Evolutionary conservation across 148 eudicot species (phyloP), one percentile per base, ranked within the genome.

Genomic region (Persicaria maculosa): DNA sequence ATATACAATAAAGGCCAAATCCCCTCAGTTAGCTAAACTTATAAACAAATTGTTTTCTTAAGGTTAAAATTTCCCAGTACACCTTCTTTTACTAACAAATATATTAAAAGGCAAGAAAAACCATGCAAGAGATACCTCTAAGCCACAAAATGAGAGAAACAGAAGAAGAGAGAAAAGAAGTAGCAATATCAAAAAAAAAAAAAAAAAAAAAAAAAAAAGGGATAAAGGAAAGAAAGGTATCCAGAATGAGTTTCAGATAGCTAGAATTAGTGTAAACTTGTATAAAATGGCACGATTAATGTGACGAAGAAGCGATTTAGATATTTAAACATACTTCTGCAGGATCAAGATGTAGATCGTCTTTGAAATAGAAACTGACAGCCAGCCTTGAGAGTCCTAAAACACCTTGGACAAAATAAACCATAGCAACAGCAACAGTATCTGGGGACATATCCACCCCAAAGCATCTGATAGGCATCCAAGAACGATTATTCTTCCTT

Each of bases 381-480:
- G 96, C 98, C 73, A 95, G 97, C 83, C 96, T 89, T 12, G 98
- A 50, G 5, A 95, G 96, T 62, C 97, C 98, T 77, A 95, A 89
- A 79, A 95, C 98, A 79, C 98, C 98, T 77, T 95, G 98, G 75
- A 95, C 98, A 87, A 95, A 95, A 82, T 95, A 95, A 61, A 95
- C 98, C 97, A 90, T 92, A 77, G 98, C 93, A 81, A 95, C 89
- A 47, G 98, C 98, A 82, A 92, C 81, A 71, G 85, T 95, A 84
- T 95, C 98, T 73, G 98, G 96, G 73, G 96, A 90, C 80, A 95
- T 86, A 75, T 90, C 98, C 79, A 90, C 96, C 11, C 96, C 98
- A 79, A 90, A 88, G 79, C 77, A 86, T 43, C 71, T 90, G 19
- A 86, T 77, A 78, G 78, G 81, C 72, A 83, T 75, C 40, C 69